Evolutionary conservation across 768 basidiomycete genomes (phyloP).

Genomic region (Suillus plorans): DNA sequence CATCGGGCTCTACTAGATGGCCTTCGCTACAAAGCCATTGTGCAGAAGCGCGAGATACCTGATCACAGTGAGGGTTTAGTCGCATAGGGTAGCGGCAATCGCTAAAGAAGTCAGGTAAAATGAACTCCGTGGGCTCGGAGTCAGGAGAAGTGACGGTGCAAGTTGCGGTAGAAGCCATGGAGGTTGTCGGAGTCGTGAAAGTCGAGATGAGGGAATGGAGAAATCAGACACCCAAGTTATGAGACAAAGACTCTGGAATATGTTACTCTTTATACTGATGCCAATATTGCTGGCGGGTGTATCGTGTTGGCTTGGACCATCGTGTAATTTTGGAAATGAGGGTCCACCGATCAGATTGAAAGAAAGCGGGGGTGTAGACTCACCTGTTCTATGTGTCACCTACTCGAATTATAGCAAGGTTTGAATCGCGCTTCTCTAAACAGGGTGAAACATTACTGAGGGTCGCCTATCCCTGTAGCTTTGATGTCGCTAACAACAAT

Average conservation of each 20-base stretch:
- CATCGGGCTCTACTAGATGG: slow-evolving; percentile 25
- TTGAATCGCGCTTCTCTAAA: neutral
- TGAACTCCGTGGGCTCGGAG: neutral
- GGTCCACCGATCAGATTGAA: neutral
- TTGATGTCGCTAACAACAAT: neutral
- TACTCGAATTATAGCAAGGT: neutral
- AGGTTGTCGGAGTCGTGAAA: neutral
- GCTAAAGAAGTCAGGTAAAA: neutral
- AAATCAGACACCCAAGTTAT: neutral
- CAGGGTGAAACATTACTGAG: neutral
- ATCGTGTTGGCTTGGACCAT: neutral
- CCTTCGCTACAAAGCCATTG: neutral
- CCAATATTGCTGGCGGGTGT: neutral
- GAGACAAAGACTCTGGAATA: neutral
- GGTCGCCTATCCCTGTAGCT: neutral
- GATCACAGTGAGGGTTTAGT: neutral
- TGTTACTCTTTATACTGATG: neutral
- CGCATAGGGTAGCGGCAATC: neutral
- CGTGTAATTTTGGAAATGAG: neutral
- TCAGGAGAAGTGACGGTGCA: neutral
- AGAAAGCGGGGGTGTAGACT: neutral
- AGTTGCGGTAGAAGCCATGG: neutral
- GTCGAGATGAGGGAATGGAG: neutral
- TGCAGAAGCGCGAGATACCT: neutral
- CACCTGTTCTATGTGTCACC: neutral